Evolutionary conservation across 1,284 basidiomycete species (phyloP).

Genomic region (Moesziomyces globuligerus): DNA sequence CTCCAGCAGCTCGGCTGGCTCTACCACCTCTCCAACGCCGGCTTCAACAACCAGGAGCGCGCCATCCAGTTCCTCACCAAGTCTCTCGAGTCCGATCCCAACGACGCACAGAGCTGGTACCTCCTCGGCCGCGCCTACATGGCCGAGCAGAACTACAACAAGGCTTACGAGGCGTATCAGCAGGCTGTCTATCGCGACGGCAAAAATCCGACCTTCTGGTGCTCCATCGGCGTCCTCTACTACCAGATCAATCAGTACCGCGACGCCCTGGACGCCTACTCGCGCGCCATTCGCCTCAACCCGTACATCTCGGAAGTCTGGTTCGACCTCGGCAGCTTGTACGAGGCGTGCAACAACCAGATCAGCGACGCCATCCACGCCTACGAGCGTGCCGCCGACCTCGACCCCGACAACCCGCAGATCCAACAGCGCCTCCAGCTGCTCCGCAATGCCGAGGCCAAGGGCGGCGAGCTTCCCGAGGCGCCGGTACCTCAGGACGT

Average conservation of each 20-base stretch:
- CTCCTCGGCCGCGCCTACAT: conserved; percentile 97
- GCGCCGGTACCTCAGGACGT: conserved; percentile 93
- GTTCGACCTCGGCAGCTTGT: conserved; percentile 96
- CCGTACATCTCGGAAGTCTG: conserved; percentile 99
- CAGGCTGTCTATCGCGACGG: conserved; percentile 98
- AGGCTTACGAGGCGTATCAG: conserved; percentile 99
- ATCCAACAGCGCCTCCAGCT: conserved; percentile 69
- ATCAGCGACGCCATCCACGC: conserved; percentile 98
- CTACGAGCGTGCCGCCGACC: conserved; percentile 71
- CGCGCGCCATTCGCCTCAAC: conserved; percentile 96
- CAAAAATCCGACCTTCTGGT: conserved; percentile 99
- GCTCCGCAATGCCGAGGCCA: conserved; percentile 82
- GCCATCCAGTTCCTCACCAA: conserved; percentile 94
- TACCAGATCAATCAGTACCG: conserved; percentile 99
- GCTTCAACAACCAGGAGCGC: conserved; percentile 93
- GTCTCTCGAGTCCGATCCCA: conserved; percentile 79
- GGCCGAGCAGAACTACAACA: conserved; percentile 99
- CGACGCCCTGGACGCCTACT: conserved; percentile 97
- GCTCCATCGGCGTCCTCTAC: conserved; percentile 97
- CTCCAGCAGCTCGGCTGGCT: conserved; percentile 98
- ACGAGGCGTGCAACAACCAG: conserved; percentile 99
- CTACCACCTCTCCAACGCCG: conserved; percentile 91
- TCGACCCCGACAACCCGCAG: conserved; percentile 62
- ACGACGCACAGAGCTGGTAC: conserved; percentile 98
- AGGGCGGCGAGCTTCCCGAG: conserved; percentile 78